Evolutionary conservation across 306 rosid species (phyloP).

Genomic region (Prunus kanzakura): DNA sequence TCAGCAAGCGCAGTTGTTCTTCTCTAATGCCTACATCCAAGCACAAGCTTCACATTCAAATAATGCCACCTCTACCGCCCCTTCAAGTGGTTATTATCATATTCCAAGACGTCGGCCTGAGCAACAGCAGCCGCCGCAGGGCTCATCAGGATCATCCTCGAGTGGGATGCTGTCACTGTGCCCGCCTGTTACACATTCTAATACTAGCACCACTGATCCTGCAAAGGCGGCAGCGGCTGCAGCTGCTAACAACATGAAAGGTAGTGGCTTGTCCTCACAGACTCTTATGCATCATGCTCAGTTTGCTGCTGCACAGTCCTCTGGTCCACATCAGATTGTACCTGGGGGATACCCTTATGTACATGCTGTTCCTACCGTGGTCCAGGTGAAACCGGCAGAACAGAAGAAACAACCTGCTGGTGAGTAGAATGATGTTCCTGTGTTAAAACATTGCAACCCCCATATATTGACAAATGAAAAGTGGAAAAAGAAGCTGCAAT

Average conservation of each 20-base stretch:
- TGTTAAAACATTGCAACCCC: slow-evolving; percentile 25
- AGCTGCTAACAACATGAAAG: slow-evolving; percentile 51
- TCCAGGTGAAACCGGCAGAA: slow-evolving; percentile 84
- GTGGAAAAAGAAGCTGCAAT: neutral
- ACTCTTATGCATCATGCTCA: slow-evolving; percentile 68
- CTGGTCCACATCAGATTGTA: slow-evolving; percentile 69
- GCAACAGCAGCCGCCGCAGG: slow-evolving; percentile 56
- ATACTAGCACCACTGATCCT: slow-evolving; percentile 43
- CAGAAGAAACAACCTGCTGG: slow-evolving; percentile 97
- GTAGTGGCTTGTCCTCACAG: slow-evolving; percentile 48
- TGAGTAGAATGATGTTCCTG: slow-evolving; percentile 53
- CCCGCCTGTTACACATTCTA: slow-evolving; percentile 32
- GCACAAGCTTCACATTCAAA: slow-evolving; percentile 55
- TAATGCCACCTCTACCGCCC: slow-evolving; percentile 45
- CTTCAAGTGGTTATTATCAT: slow-evolving; percentile 49
- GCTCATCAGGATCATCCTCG: slow-evolving; percentile 52
- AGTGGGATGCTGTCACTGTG: slow-evolving; percentile 57
- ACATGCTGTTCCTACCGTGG: slow-evolving; percentile 60
- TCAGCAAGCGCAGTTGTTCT: slow-evolving; percentile 61
- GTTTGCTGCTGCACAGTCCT: slow-evolving; percentile 44
- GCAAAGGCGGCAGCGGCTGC: slow-evolving; percentile 48
- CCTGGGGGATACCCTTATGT: slow-evolving; percentile 58
- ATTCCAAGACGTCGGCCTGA: slow-evolving; percentile 58
- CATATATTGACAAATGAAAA: neutral
- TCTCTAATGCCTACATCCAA: slow-evolving; percentile 48